phyloP scores from a whole-genome alignment of 768 basidiomycete genomes.

The Hericium alpestre region DNA sequence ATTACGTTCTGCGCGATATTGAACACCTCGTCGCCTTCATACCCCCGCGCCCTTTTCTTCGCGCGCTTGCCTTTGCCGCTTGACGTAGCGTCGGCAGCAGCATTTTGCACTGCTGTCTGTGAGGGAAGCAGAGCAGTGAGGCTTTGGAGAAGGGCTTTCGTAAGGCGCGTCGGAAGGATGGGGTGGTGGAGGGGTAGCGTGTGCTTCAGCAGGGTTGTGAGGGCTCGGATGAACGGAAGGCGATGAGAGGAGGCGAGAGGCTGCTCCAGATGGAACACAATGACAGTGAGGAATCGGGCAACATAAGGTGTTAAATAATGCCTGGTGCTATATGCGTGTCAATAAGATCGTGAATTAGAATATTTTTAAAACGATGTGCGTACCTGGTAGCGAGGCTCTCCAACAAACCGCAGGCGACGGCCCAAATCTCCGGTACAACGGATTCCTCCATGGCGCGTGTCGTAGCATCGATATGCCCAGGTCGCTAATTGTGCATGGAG shows the following conservation, averaged over 20 bases:
- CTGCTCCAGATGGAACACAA: slow-evolving; percentile 57
- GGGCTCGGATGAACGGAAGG: slow-evolving; percentile 4
- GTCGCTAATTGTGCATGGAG: slow-evolving; percentile 25
- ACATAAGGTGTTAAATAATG: slow-evolving; percentile 46
- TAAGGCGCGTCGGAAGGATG: slow-evolving; percentile 8
- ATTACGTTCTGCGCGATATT: slow-evolving; percentile 34
- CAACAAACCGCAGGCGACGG: slow-evolving; percentile 41
- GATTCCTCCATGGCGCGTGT: slow-evolving; percentile 46
- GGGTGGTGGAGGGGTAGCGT: slow-evolving; percentile 5
- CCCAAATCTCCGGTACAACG: slow-evolving; percentile 41
- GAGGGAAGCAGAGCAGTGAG: slow-evolving; percentile 9
- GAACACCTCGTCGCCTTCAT: slow-evolving; percentile 70
- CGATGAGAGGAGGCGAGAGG: slow-evolving; percentile 30
- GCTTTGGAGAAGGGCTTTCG: slow-evolving; percentile 8
- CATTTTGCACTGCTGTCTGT: slow-evolving; percentile 22
- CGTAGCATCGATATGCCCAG: slow-evolving; percentile 38
- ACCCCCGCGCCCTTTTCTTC: slow-evolving; percentile 60
- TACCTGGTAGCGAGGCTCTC: slow-evolving; percentile 40
- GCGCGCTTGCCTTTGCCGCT: slow-evolving; percentile 36
- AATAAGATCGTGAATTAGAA: background rate
- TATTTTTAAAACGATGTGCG: slow-evolving; percentile 9
- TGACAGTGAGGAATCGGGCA: slow-evolving; percentile 37
- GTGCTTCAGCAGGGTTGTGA: slow-evolving; percentile 5
- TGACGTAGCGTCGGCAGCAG: slow-evolving; percentile 5
- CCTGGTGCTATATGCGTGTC: slow-evolving; percentile 30